A percentile compares a stretch with the other conserved stretches of the same genome.
Evolutionary conservation across 2,329 filamentous ascomycete species (phyloP).

Genomic region (Sporothrix sp.): DNA sequence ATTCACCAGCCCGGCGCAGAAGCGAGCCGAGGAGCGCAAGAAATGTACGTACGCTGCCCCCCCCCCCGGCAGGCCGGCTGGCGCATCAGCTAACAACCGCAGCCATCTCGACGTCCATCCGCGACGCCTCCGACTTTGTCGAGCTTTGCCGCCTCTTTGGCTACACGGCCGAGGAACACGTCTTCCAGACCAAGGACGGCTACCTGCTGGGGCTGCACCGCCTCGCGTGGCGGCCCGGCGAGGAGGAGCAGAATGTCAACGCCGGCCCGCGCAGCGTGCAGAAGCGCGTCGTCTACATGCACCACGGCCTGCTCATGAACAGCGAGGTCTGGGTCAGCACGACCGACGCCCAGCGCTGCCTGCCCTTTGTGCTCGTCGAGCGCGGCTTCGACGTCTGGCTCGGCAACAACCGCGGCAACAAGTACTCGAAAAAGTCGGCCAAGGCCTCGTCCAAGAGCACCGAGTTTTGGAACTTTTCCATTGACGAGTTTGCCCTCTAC

Average conservation of each 20-base stretch:
- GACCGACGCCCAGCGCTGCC: conserved; percentile 73
- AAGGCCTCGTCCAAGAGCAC: conserved; percentile 62
- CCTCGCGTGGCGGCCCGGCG: conserved; percentile 70
- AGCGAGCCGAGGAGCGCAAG: conserved; percentile 56
- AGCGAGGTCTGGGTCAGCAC: conserved; percentile 96
- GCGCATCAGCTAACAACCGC: too few species aligned
- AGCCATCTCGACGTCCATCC: conserved; percentile 66
- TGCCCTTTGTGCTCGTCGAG: conserved; percentile 84
- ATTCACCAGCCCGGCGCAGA: conserved; percentile 60
- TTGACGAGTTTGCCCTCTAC: conserved; percentile 95
- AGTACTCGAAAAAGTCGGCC: conserved; percentile 94
- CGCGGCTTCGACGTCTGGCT: conserved; percentile 95
- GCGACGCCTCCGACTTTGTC: conserved; percentile 81
- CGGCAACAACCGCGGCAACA: conserved; percentile 96
- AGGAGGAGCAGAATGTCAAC: conserved; percentile 73
- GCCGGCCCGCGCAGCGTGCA: conserved; percentile 53
- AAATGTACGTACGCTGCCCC: conserved; percentile 38
- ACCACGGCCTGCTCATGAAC: conserved; percentile 97
- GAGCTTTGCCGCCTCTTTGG: conserved; percentile 88
- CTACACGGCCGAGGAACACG: conserved; percentile 91
- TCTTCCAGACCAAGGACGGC: conserved; percentile 88
- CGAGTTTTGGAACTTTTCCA: conserved; percentile 94
- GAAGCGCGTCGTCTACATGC: conserved; percentile 86
- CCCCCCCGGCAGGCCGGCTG: too few species aligned
- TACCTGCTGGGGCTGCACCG: conserved; percentile 87